These are phyloP conservation scores for Magnolia changhungtana DNA, from an alignment of 164 flowering plant genomes.

Conservation along the genomic window DNA sequence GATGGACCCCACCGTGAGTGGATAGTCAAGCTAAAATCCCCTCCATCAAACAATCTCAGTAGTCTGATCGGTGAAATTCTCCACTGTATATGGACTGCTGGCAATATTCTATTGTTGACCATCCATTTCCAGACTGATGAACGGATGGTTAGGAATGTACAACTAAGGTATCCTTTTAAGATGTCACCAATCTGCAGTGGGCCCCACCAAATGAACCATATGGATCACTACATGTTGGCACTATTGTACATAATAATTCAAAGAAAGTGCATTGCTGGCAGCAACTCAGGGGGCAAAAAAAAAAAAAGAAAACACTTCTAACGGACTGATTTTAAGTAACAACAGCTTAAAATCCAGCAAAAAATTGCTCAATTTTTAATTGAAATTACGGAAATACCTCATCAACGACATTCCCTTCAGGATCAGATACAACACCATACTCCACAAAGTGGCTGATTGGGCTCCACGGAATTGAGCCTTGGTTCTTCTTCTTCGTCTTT, in stretches of 20 bases:
- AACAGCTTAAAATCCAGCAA: background rate
- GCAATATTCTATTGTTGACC: background rate
- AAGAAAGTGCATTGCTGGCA: background rate
- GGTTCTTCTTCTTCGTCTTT: conserved; percentile 24
- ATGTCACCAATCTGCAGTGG: background rate
- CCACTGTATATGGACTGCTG: background rate
- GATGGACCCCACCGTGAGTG: too few species aligned
- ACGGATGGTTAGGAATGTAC: background rate
- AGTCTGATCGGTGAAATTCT: background rate
- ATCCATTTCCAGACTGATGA: background rate
- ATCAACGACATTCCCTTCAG: conserved; percentile 60
- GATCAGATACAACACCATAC: conserved; percentile 76
- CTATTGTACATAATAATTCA: background rate
- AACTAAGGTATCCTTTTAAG: background rate
- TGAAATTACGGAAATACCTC: conserved; percentile 47
- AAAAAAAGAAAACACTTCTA: too few species aligned
- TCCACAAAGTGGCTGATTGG: conserved; percentile 87
- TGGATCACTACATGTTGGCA: background rate
- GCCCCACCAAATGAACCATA: background rate
- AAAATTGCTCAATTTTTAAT: too few species aligned
- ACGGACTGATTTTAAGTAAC: background rate
- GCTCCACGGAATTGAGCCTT: conserved; percentile 36
- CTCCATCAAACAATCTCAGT: background rate
- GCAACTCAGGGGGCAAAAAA: background rate
- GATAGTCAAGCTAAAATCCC: too few species aligned